Evolutionary conservation across 2,329 filamentous ascomycete genomes (phyloP).

Genomic region (Fusarium burgessii): DNA sequence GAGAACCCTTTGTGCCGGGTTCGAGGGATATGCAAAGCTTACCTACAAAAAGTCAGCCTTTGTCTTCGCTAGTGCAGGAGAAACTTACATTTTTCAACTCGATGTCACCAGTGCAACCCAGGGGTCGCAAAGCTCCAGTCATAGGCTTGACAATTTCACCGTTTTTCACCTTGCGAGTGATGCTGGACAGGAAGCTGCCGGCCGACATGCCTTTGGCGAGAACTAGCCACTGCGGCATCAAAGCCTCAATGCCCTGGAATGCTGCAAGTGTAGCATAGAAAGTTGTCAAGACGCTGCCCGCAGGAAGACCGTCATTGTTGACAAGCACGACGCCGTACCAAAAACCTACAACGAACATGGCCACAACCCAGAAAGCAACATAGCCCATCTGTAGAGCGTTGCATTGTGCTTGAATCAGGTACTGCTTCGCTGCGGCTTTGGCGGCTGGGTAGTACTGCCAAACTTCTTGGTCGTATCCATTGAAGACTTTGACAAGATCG

Average conservation of each 20-base stretch:
- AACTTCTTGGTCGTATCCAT: slow-evolving; percentile 77
- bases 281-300: slow-evolving; percentile 80
- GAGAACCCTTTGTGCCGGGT: slow-evolving; percentile 70
- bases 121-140: slow-evolving; percentile 46
- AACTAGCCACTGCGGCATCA: slow-evolving; percentile 81
- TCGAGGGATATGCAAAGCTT: slow-evolving; percentile 84
- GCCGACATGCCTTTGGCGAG: slow-evolving; percentile 84
- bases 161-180: slow-evolving; percentile 51
- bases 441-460: slow-evolving; percentile 72
- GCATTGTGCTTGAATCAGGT: slow-evolving; percentile 74
- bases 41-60: slow-evolving; percentile 62
- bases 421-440: slow-evolving; percentile 69
- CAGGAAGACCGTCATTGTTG: slow-evolving; percentile 64
- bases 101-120: slow-evolving; percentile 73
- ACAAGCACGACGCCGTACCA: slow-evolving; percentile 86
- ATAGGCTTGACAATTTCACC: not conserved
- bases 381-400: slow-evolving; percentile 80
- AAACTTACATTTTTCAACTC: slow-evolving; percentile 18
- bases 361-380: slow-evolving; percentile 78
- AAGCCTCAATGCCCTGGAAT: slow-evolving; percentile 78
- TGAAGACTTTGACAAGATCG: slow-evolving; percentile 88
- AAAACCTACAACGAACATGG: slow-evolving; percentile 89
- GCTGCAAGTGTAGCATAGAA: slow-evolving; percentile 87
- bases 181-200: slow-evolving; percentile 68
- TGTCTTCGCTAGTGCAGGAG: fast-evolving